These are phyloP conservation scores for Endotrypanum monterogeii DNA, from an alignment of 208 protist species.

Conservation along the genomic window DNA sequence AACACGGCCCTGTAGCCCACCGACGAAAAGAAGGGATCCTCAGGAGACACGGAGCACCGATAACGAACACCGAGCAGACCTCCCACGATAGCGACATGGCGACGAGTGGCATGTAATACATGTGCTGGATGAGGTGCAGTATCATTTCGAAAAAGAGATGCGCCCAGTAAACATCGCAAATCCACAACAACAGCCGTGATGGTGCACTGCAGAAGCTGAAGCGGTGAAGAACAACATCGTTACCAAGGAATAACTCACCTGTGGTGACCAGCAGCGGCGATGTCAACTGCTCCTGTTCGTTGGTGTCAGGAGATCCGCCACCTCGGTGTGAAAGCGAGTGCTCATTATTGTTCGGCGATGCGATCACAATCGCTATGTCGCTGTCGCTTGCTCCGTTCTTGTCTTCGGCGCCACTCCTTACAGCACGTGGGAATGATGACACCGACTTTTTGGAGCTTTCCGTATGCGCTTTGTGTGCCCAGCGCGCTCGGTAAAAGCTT, in stretches of 20 bases:
- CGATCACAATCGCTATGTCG: background rate
- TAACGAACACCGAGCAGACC: conserved; percentile 35
- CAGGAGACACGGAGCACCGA: conserved; percentile 52
- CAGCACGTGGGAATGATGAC: background rate
- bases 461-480: background rate
- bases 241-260: conserved; percentile 43
- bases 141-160: conserved; percentile 67
- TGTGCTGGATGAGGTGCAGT: conserved; percentile 67
- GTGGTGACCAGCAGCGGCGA: conserved; percentile 20
- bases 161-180: conserved; percentile 76
- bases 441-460: background rate
- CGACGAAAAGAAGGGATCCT: conserved; percentile 46
- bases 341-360: background rate
- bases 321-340: background rate
- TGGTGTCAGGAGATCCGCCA: background rate
- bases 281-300: conserved; percentile 1
- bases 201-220: conserved; percentile 68
- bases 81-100: conserved; percentile 83
- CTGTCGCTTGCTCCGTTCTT: background rate
- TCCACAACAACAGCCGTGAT: conserved; percentile 49
- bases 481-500: conserved; percentile 37
- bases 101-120: conserved; percentile 83
- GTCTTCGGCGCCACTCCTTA: background rate
- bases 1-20: conserved; percentile 45
- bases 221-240: conserved; percentile 58